phyloP scores from a whole-genome alignment of 2,329 filamentous ascomycete genomes.

The Penicillium nordicum region DNA sequence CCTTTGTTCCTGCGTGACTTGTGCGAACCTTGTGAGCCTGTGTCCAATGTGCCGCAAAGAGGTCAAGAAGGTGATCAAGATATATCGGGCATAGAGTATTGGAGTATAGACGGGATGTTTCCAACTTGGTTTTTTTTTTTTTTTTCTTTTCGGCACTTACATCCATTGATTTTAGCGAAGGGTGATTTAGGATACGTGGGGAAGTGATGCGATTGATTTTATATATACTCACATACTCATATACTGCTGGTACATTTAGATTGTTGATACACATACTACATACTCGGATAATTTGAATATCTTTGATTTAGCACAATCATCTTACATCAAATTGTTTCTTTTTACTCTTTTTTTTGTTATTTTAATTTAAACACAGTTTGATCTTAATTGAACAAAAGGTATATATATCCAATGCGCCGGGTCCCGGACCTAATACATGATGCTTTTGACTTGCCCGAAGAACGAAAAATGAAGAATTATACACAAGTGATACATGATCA shows the following conservation, averaged over 20 bases:
- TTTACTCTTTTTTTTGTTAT: not conserved
- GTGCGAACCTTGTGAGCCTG: constrained; percentile 56
- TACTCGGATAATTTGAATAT: not conserved
- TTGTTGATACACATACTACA: not conserved
- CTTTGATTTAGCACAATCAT: not conserved
- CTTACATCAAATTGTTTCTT: not conserved
- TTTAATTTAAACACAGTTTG: constrained; percentile 13
- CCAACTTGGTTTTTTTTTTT: not conserved
- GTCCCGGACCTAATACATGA: constrained; percentile 21
- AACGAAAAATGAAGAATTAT: constrained; percentile 16
- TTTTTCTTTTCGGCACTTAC: not conserved
- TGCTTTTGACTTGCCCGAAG: constrained; percentile 24
- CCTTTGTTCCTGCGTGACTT: constrained; percentile 59
- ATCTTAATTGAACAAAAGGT: constrained; percentile 23
- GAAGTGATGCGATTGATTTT: not conserved
- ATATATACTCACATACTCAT: not conserved
- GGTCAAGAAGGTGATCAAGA: constrained; percentile 56
- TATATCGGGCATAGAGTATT: constrained; percentile 46
- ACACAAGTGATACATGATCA: constrained; percentile 15
- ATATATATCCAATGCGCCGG: constrained; percentile 29
- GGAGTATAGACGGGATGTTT: not conserved
- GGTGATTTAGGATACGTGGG: not conserved
- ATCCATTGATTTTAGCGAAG: constrained; percentile 10
- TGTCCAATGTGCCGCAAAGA: constrained; percentile 61
- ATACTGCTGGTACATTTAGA: constrained; percentile 9